Evolutionary conservation across 2,329 filamentous ascomycete species (phyloP).

Genomic region (Cyphellophora attinorum): DNA sequence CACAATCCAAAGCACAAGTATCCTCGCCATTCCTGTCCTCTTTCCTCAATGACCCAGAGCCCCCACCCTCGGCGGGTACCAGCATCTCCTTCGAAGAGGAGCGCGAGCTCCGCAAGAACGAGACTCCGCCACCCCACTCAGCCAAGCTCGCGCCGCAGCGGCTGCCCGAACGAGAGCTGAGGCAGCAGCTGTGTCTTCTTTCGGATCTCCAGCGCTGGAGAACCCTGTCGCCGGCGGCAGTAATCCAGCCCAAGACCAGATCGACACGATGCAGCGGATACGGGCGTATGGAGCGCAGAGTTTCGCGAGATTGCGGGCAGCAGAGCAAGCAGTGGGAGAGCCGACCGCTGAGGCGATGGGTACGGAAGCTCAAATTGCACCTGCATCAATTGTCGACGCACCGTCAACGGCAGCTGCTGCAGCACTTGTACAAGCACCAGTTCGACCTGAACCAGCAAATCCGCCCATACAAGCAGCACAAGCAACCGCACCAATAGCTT

Average conservation of each 20-base stretch:
- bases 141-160: not conserved
- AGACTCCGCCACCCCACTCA: conserved; percentile 1
- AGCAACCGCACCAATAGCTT: too few species aligned
- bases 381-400: too few species aligned
- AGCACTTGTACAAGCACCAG: too few species aligned
- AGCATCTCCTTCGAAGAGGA: not conserved
- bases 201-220: not conserved
- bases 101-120: not conserved
- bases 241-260: not conserved
- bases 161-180: not conserved
- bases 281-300: conserved; percentile 1
- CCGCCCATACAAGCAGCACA: too few species aligned
- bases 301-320: not conserved
- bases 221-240: not conserved
- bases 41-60: conserved; percentile 3
- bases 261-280: not conserved
- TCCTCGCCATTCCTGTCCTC: conserved; percentile 1
- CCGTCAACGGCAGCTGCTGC: too few species aligned
- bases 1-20: not conserved
- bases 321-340: not conserved
- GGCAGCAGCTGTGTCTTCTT: not conserved
- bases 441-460: too few species aligned
- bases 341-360: too few species aligned
- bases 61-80: not conserved
- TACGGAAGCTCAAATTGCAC: too few species aligned